Evolutionary conservation across 345 rosid species (phyloP), one percentile per base, ranked within the genome.

Genomic region (Eucalyptus regnans): DNA sequence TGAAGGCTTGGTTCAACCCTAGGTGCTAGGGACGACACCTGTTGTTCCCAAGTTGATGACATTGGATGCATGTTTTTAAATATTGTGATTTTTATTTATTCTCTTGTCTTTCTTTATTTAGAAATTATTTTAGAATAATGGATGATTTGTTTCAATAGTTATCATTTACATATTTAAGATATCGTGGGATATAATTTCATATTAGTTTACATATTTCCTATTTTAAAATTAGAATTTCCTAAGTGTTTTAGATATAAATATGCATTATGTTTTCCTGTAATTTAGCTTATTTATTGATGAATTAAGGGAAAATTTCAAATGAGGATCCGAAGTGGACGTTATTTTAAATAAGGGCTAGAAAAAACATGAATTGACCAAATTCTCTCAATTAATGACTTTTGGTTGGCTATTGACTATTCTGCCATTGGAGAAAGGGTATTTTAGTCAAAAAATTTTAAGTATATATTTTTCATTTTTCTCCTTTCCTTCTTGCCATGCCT

Each of bases 321-420:
- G 58, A 3, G 1, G 56, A 2, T 1, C 2, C 2, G 23, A 52
- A 52, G 4, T 52, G 3, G 0, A 20, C 0, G 0, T 52, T 7
- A 52, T 52, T 18, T 52, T 52, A 18, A 52, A 52, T 52, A 52
- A 52, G 4, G 56, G 56, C 23, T 52, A 7, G 23, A 52, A 1
- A 52, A 52, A 52, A 52, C 4, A 18, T 18, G 9, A 18, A 18
- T 52, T 18, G 23, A 52, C 56, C 56, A 52, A 52, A 52, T 3
- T 1, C 2, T 52, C 10, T 52, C 58, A 8, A 52, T 18, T 52
- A 52, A 52, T 1, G 23, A 52, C 23, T 52, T 52, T 52, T 52
- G 23, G 58, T 0, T 2, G 1, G 56, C 2, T 4, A 0, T 52
- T 18, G 2, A 52, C 23, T 7, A 52, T 18, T 52, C 2, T 17